Conservation (phyloP, 345 rosid species). For the Laguncularia racemosa region DNA sequence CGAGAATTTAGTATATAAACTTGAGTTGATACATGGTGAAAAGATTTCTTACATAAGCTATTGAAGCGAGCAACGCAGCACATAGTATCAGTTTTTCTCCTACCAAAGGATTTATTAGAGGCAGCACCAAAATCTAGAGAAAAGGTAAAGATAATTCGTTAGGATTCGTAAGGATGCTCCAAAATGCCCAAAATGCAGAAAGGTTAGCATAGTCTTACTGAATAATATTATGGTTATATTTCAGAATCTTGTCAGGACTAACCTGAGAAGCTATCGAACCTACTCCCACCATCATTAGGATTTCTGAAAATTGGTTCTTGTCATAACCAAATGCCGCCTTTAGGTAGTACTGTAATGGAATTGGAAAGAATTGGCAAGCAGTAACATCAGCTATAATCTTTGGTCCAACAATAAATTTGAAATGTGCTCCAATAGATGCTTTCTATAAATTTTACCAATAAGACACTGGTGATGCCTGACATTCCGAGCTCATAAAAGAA, state of each 20-base stretch:
- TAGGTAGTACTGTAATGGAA: slow-evolving; percentile 17
- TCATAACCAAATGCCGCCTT: slow-evolving; percentile 39
- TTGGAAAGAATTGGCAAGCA: not conserved
- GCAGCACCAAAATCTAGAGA: slow-evolving; percentile 41
- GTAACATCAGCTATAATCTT: not conserved
- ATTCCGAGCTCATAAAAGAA: slow-evolving; percentile 52
- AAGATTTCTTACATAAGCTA: slow-evolving; percentile 42
- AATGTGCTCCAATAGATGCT: not conserved
- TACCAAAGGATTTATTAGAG: slow-evolving; percentile 37
- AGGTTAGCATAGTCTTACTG: not conserved
- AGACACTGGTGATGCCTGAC: slow-evolving; percentile 43
- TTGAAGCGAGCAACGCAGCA: slow-evolving; percentile 38
- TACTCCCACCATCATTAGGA: slow-evolving; percentile 36
- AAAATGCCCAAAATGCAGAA: not conserved
- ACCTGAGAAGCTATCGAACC: slow-evolving; percentile 52
- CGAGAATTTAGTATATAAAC: not conserved
- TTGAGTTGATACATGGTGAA: not conserved
- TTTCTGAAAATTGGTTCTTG: slow-evolving; percentile 51
- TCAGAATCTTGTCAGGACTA: not conserved
- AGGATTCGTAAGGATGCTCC: not conserved
- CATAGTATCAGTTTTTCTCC: slow-evolving; percentile 46
- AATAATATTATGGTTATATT: too few relatives aligned
- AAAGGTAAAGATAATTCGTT: not conserved
- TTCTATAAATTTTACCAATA: slow-evolving; percentile 24
- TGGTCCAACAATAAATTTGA: not conserved